Base-by-base conservation (phyloP, 306 rosid species). In the Psophocarpus tetragonolobus region DNA sequence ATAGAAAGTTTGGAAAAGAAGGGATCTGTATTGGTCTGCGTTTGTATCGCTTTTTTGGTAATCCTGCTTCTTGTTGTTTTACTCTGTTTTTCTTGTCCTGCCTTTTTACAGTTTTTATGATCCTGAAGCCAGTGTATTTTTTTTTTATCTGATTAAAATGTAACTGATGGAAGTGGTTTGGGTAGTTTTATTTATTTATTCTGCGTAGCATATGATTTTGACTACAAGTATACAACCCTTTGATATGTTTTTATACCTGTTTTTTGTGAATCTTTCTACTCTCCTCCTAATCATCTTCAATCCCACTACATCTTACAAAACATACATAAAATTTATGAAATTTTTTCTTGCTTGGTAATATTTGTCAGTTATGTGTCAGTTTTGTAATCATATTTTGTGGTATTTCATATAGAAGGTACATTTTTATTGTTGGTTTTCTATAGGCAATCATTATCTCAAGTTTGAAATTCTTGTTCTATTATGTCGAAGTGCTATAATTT, bases 21-120 rank as follows among this genome's bases (percentile, higher is more conserved):
- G 98, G 97, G 76, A 89, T 93, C 47, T 63, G 6, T 63, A 90
- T 93, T 77, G 97, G 95, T 44, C 88, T 81, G 74, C 88, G 85
- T 6, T 75, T 71, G 18, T 93, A 91, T 74, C 77, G 63, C 0
- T 91, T 90, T 74, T 93, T 91, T 78, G 98, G 98, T 93, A 83
- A 73, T 82, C 50, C 50, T 21, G 10, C 68, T 68, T 48, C 60
- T 67, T 36, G n/a, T 8, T 72, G 13, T 76, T 38, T 29, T 36
- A 65, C 13, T 30, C 14, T 26, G 23, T 7, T 58, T 27, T 57
- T 3, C 9, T 62, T 17, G 5, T 12, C 64, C 64, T 3, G 10
- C 41, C 26, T 57, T 41, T 51, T 61, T 15, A 29, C 18, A 70
- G n/a, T 38, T 68, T 68, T 23, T 32, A 13, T 63, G 60, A 56